Base-by-base conservation (phyloP, 2,329 filamentous ascomycete species). In the Diplodia sapinea region DNA sequence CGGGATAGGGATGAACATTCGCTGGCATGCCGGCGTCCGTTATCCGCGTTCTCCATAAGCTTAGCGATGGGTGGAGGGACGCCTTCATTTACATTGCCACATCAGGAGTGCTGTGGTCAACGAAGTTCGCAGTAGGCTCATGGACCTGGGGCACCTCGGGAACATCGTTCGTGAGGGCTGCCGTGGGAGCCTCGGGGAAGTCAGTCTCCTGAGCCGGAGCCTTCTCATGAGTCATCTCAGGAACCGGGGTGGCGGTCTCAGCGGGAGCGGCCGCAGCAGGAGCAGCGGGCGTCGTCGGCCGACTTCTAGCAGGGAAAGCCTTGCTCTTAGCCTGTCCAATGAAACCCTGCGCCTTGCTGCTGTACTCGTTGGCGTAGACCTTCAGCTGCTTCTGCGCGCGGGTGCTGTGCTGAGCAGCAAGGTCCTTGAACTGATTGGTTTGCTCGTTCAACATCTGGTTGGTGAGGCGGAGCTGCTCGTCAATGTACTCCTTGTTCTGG, bases 401-500 rank as follows among this genome's bases (percentile, higher is more conserved):
- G 72, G 80, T 82, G 68, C 86, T 87, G 71, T 86, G 87, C 74
- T 89, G 83, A 68, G 84, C 84, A 64, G 87, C 87, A 69, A 89
- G 77, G 59, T 87, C 84, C 76, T 84, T 85, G 72, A 89, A 79
- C 74, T 89, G 87, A 68, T 79, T 81, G 38, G 87, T 84, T 76
- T 89, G 88, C 73, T 84, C 78, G 75, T 81, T 84, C 73, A 87
- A 80, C 70, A 88, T 77, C 65, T 84, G 76, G 73, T 83, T 80
- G 52, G 82, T 81, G 72, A 87, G 82, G 72, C 83, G 79, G 62
- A 89, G 79, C 72, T 89, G 86, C 67, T 81, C 79, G 72, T 90
- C 87, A 71, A 90, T 89, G 71, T 87, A 73, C 71, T 89, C 86
- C 74, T 86, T 85, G 83, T 90, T 89, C 80, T 83, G 84, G 74